Conservation (phyloP, 2,329 filamentous ascomycete genomes). For the Thyridium curvatum region DNA sequence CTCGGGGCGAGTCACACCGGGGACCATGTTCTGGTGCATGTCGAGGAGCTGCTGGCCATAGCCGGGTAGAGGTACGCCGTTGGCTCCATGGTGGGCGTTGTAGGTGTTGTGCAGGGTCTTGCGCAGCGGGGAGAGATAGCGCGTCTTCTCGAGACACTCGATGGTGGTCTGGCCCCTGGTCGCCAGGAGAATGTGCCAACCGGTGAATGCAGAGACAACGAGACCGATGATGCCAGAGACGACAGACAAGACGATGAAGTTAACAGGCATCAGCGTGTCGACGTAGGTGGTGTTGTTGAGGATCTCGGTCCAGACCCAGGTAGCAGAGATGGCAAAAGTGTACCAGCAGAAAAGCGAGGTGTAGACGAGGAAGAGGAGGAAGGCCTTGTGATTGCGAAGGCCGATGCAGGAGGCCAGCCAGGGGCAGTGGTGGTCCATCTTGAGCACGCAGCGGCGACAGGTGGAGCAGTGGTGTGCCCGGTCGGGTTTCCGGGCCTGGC, state of each 20-base stretch:
- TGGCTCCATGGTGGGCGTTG: constrained; percentile 43
- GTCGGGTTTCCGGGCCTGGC: constrained; percentile 88
- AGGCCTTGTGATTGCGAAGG: constrained; percentile 90
- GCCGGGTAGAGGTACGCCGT: constrained; percentile 45
- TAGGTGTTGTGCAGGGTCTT: constrained; percentile 62
- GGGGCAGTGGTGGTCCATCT: constrained; percentile 99
- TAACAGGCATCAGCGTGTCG: constrained; percentile 77
- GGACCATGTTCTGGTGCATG: constrained; percentile 74
- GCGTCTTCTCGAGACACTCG: constrained; percentile 90
- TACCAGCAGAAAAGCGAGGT: constrained; percentile 80
- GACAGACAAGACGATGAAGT: constrained; percentile 83
- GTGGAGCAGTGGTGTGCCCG: constrained; percentile 95
- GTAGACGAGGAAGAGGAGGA: constrained; percentile 87
- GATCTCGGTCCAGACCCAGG: constrained; percentile 84
- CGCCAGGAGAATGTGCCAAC: constrained; percentile 84
- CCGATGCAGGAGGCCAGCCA: constrained; percentile 97
- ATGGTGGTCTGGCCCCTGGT: constrained; percentile 83
- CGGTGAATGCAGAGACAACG: constrained; percentile 82
- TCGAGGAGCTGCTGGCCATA: constrained; percentile 72
- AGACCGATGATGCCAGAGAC: constrained; percentile 86
- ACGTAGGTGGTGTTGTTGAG: constrained; percentile 63
- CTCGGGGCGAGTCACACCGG: constrained; percentile 73
- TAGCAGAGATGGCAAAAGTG: constrained; percentile 67
- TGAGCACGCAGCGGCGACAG: constrained; percentile 88
- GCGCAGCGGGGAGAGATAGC: constrained; percentile 78